These are phyloP conservation scores for Anthostomella pinea DNA, from an alignment of 2,329 filamentous ascomycete genomes.

Conservation along the genomic window DNA sequence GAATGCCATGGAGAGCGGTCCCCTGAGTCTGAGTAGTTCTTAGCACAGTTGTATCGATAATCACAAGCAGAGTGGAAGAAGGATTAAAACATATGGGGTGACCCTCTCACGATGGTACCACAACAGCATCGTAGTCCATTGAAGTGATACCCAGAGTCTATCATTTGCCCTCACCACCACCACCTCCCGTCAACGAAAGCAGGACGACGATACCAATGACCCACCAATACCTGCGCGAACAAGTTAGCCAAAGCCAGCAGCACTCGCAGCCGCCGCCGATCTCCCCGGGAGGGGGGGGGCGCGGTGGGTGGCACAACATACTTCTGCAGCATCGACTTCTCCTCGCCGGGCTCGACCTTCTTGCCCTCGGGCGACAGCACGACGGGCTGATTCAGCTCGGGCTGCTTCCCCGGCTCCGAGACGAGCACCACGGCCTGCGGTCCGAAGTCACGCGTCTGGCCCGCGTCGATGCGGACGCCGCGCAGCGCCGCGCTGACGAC, in stretches of 20 bases:
- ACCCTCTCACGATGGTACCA: no score
- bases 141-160: slow-evolving; percentile 21
- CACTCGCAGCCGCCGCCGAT: no score
- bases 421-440: slow-evolving; percentile 54
- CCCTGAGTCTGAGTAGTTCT: no score
- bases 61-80: no score
- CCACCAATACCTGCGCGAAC: slow-evolving; percentile 62
- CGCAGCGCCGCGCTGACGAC: slow-evolving; percentile 51
- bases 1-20: no score
- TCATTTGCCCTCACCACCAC: slow-evolving; percentile 50
- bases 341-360: slow-evolving; percentile 52
- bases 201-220: slow-evolving; percentile 52
- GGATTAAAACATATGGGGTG: no score
- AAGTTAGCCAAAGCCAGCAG: no score
- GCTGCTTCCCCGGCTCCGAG: slow-evolving; percentile 49
- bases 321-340: slow-evolving; percentile 68
- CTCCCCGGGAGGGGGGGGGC: neutral
- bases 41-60: no score
- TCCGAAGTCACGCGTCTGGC: slow-evolving; percentile 63
- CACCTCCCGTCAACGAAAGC: slow-evolving; percentile 52
- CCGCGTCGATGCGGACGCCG: slow-evolving; percentile 61
- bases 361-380: slow-evolving; percentile 59
- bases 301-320: slow-evolving; percentile 36
- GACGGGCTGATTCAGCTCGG: slow-evolving; percentile 62
- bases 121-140: slow-evolving; percentile 1